phyloP scores from a whole-genome alignment of 441 rosid species.

The Erysimum cheiri region DNA sequence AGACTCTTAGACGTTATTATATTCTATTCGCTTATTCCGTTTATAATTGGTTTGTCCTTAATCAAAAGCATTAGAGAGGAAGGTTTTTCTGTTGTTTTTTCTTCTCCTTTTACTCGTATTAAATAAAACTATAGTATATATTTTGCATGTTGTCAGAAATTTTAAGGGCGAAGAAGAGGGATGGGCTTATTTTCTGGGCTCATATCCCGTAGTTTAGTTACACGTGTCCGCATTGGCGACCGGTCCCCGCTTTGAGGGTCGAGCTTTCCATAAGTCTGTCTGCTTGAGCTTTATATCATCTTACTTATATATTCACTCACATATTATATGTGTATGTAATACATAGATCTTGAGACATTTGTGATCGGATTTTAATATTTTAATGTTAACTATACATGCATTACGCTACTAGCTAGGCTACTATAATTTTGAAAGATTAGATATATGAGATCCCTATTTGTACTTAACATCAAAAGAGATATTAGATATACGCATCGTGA shows the following conservation, averaged over 20 bases:
- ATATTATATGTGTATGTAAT: neutral
- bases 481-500: neutral
- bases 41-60: constrained; percentile 28
- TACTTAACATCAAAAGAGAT: neutral
- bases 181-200: constrained; percentile 24
- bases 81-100: constrained; percentile 34
- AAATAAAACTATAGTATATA: neutral
- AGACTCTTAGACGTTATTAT: constrained; percentile 33
- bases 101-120: neutral
- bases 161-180: constrained; percentile 14
- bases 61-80: constrained; percentile 19
- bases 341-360: neutral
- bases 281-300: neutral
- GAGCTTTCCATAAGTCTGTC: constrained; percentile 34
- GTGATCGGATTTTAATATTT: neutral
- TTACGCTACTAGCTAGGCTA: too few species aligned
- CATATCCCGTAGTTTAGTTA: constrained; percentile 11
- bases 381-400: neutral
- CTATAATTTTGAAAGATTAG: neutral
- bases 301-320: neutral
- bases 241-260: constrained; percentile 50
- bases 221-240: constrained; percentile 34
- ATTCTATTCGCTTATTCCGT: constrained; percentile 11
- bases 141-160: constrained; percentile 39
- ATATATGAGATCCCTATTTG: neutral